A percentile compares a stretch with the other conserved stretches of the same genome.
Conservation (phyloP, 2,329 filamentous ascomycete species). For the Xylaria sp. region DNA sequence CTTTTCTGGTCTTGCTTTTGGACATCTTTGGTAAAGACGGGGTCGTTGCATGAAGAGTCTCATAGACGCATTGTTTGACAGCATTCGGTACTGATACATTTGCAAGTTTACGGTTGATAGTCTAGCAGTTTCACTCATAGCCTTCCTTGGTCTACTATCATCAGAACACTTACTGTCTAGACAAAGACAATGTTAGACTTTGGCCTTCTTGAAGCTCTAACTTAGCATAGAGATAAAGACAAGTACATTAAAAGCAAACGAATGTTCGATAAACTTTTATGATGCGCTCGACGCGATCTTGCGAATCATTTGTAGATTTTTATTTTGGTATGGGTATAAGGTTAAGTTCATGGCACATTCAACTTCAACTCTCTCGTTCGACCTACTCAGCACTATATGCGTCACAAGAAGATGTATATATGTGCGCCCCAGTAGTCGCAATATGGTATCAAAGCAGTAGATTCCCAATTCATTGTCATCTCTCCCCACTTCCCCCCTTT, state of each 20-base stretch:
- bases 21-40: slow-evolving; percentile 15
- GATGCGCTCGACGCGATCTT: too few species aligned
- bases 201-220: background rate
- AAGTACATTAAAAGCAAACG: too few species aligned
- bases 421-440: background rate
- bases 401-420: background rate
- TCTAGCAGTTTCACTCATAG: background rate
- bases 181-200: slow-evolving; percentile 14
- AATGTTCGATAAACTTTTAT: too few species aligned
- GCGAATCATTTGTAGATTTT: too few species aligned
- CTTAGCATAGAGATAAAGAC: too few species aligned
- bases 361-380: background rate
- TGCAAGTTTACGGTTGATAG: background rate
- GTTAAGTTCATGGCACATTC: background rate
- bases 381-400: too few species aligned
- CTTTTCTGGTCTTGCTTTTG: slow-evolving; percentile 31
- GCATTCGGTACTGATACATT: slow-evolving; percentile 6
- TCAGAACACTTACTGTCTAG: background rate
- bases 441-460: slow-evolving; percentile 25
- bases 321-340: slow-evolving; percentile 19
- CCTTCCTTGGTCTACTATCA: background rate
- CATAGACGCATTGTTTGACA: slow-evolving; percentile 10
- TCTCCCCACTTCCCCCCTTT: background rate
- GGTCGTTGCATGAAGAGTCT: slow-evolving; percentile 8
- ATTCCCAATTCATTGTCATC: background rate